These are phyloP conservation scores for Yamadazyma siamensis DNA, from an alignment of 1,139 yeast genomes.

Conservation along the genomic window DNA sequence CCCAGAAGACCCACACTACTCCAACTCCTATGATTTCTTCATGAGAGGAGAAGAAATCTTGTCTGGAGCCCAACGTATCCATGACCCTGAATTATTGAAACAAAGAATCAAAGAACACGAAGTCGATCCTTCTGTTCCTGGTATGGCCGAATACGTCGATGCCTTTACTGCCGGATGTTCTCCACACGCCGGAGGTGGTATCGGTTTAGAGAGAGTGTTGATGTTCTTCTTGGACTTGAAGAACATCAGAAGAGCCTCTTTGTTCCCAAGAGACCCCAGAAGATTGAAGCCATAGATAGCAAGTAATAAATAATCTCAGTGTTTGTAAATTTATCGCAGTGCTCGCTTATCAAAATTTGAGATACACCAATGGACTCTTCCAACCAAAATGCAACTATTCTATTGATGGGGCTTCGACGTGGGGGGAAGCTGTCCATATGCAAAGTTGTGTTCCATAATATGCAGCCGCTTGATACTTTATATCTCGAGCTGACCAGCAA, in stretches of 20 bases:
- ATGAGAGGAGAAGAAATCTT: slow-evolving; percentile 99
- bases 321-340: too few relatives aligned
- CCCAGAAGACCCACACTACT: slow-evolving; percentile 83
- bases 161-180: slow-evolving; percentile 94
- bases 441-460: slow-evolving; percentile 91
- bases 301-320: too few relatives aligned
- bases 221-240: slow-evolving; percentile 96
- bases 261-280: slow-evolving; percentile 98
- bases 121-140: slow-evolving; percentile 75
- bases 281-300: slow-evolving; percentile 84
- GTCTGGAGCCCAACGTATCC: slow-evolving; percentile 99
- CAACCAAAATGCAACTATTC: slow-evolving; percentile 67
- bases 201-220: slow-evolving; percentile 96
- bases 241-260: slow-evolving; percentile 94
- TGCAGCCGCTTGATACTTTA: slow-evolving; percentile 93
- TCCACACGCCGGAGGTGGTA: slow-evolving; percentile 99
- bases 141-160: slow-evolving; percentile 85
- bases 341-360: too few relatives aligned
- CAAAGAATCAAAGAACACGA: slow-evolving; percentile 83
- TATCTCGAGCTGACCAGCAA: slow-evolving; percentile 87
- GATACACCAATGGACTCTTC: too few relatives aligned
- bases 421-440: slow-evolving; percentile 89
- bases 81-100: slow-evolving; percentile 78
- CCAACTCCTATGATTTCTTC: slow-evolving; percentile 96
- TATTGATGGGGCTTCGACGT: slow-evolving; percentile 80